Conservation (phyloP, 2,329 filamentous ascomycete species). For the Scolecobasidium constrictum region DNA sequence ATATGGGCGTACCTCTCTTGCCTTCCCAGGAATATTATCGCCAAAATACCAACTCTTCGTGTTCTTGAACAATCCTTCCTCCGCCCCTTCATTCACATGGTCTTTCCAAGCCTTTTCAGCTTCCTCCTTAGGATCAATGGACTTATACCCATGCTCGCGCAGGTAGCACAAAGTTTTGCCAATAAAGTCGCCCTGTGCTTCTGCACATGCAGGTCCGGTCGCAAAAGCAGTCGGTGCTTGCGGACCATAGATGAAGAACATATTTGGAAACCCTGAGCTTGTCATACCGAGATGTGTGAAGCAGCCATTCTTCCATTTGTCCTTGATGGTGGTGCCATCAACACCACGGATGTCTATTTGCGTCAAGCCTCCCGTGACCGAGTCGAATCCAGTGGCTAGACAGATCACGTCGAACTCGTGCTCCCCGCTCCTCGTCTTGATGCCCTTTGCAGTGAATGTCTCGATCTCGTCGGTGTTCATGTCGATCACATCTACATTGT, state of each 20-base stretch:
- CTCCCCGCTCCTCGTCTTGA: constrained; percentile 29
- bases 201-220: not conserved
- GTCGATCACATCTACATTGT: constrained; percentile 32
- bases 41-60: constrained; percentile 1
- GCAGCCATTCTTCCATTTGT: constrained; percentile 36
- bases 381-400: constrained; percentile 29
- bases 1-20: too few species aligned
- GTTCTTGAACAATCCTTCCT: constrained; percentile 1
- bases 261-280: constrained; percentile 3
- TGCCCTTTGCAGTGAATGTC: constrained; percentile 25
- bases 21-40: not conserved
- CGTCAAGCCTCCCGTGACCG: constrained; percentile 17
- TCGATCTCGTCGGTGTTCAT: constrained; percentile 31
- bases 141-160: too few species aligned
- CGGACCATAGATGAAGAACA: constrained; percentile 1
- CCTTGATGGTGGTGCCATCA: constrained; percentile 30
- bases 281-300: constrained; percentile 40
- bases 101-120: constrained; percentile 4
- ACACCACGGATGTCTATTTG: constrained; percentile 33
- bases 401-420: constrained; percentile 34
- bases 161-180: too few species aligned
- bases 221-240: not conserved
- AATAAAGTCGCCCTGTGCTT: not conserved
- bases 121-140: too few species aligned
- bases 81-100: not conserved